Conservation (phyloP, 2,329 filamentous ascomycete species). For the Aureobasidium uvarum region DNA sequence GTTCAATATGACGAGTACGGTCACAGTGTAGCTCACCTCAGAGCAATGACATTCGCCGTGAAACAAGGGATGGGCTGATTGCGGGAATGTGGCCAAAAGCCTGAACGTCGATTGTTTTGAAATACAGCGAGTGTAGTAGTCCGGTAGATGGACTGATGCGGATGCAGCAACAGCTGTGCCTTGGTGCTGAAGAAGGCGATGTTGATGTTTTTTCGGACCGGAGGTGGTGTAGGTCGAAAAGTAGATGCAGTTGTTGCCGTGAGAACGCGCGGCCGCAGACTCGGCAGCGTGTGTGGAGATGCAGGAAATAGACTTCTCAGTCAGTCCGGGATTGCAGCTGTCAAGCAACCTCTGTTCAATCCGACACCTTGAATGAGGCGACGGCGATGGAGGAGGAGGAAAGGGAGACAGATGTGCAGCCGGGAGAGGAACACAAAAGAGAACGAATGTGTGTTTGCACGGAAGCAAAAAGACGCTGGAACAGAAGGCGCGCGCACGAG, state of each 20-base stretch:
- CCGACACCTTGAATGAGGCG: constrained; percentile 17
- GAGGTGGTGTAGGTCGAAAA: constrained; percentile 22
- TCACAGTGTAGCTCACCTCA: constrained; percentile 20
- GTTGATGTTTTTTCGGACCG: constrained; percentile 20
- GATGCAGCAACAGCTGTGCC: constrained; percentile 12
- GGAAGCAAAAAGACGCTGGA: constrained; percentile 25
- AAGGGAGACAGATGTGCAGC: constrained; percentile 15
- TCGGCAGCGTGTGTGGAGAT: constrained; percentile 16
- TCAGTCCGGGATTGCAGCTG: constrained; percentile 18
- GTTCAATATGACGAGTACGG: background rate
- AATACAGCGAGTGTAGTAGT: constrained; percentile 16
- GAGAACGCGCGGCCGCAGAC: constrained; percentile 27
- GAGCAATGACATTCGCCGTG: constrained; percentile 19
- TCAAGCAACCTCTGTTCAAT: constrained; percentile 20
- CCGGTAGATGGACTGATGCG: background rate
- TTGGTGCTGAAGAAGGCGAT: constrained; percentile 10
- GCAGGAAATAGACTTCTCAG: constrained; percentile 11
- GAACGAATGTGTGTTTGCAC: constrained; percentile 11
- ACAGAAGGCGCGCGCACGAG: constrained; percentile 27
- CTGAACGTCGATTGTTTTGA: background rate
- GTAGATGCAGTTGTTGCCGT: constrained; percentile 25
- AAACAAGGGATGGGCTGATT: constrained; percentile 9
- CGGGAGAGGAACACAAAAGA: constrained; percentile 18
- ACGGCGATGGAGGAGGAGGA: constrained; percentile 10
- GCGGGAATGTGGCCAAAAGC: background rate